A percentile compares a stretch with the other conserved stretches of the same genome.
These are phyloP conservation scores for Fraxinus quadrangulata DNA, from an alignment of 257 asterid species.

Conservation along the genomic window DNA sequence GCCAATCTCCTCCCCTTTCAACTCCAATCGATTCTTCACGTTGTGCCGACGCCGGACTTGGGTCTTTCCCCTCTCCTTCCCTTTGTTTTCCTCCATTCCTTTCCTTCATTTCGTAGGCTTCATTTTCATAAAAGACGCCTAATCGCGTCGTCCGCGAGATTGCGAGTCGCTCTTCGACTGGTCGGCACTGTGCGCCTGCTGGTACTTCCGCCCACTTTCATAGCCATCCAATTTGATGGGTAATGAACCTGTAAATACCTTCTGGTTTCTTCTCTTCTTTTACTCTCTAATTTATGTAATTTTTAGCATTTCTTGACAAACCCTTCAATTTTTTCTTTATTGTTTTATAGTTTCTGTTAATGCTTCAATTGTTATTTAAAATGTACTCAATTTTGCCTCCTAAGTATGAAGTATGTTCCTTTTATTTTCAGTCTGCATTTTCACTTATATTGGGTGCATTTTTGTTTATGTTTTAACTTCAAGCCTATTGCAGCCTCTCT, in stretches of 20 bases:
- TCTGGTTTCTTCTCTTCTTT: not conserved
- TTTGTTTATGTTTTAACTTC: not conserved
- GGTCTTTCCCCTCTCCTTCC: too few relatives aligned
- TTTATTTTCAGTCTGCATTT: not conserved
- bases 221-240: constrained; percentile 80
- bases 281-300: not conserved
- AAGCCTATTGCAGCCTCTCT: not conserved
- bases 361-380: not conserved
- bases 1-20: too few relatives aligned
- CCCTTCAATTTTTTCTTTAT: constrained; percentile 15
- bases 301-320: constrained; percentile 17
- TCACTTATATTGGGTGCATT: not conserved
- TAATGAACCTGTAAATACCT: constrained; percentile 70
- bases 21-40: too few relatives aligned
- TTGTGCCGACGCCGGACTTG: too few relatives aligned
- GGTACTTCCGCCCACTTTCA: too few relatives aligned
- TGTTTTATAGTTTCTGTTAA: constrained; percentile 25
- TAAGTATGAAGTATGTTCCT: not conserved
- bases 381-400: not conserved
- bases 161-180: too few relatives aligned
- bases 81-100: too few relatives aligned
- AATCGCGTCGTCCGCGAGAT: too few relatives aligned
- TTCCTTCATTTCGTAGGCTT: too few relatives aligned
- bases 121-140: too few relatives aligned
- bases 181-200: too few relatives aligned